These are phyloP conservation scores for Nicotiana tomentosiformis DNA, from an alignment of 257 asterid species.

Conservation along the genomic window DNA sequence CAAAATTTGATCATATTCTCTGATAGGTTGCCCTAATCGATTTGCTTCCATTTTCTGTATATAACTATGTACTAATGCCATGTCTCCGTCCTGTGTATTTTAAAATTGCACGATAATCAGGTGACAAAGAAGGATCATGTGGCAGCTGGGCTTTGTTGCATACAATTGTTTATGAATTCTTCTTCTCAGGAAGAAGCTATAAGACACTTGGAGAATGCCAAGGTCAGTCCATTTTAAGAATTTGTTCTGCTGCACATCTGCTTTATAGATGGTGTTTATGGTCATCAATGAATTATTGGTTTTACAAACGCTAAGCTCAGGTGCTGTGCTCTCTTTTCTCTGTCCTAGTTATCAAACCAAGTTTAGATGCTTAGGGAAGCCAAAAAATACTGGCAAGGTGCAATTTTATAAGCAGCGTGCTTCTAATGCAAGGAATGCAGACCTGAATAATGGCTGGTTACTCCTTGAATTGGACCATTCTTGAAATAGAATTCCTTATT, in stretches of 20 bases:
- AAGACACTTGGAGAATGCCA: conserved; percentile 83
- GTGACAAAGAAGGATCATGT: conserved; percentile 91
- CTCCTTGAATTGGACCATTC: neutral
- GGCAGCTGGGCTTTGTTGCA: conserved; percentile 95
- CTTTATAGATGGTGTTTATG: neutral
- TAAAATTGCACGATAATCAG: conserved; percentile 34
- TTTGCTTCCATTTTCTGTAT: neutral
- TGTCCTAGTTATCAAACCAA: neutral
- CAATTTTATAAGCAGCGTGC: neutral
- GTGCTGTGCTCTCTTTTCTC: neutral
- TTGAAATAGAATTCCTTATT: neutral
- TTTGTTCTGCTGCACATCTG: conserved; percentile 6
- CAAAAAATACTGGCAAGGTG: neutral
- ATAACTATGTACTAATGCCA: neutral
- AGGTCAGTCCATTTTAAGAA: conserved; percentile 35
- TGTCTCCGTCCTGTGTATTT: conserved; percentile 11
- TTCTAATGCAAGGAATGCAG: conserved; percentile 1
- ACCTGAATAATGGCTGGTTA: neutral
- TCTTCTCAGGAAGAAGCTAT: conserved; percentile 87
- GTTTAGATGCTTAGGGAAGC: neutral
- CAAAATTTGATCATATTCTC: neutral
- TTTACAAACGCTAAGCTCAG: neutral
- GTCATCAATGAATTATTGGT: neutral
- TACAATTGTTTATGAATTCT: conserved; percentile 92
- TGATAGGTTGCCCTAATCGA: neutral